A percentile compares a stretch with the other conserved stretches of the same genome.
phyloP scores from a whole-genome alignment of 2,329 filamentous ascomycete species.

The Colletotrichum nymphaeae region DNA sequence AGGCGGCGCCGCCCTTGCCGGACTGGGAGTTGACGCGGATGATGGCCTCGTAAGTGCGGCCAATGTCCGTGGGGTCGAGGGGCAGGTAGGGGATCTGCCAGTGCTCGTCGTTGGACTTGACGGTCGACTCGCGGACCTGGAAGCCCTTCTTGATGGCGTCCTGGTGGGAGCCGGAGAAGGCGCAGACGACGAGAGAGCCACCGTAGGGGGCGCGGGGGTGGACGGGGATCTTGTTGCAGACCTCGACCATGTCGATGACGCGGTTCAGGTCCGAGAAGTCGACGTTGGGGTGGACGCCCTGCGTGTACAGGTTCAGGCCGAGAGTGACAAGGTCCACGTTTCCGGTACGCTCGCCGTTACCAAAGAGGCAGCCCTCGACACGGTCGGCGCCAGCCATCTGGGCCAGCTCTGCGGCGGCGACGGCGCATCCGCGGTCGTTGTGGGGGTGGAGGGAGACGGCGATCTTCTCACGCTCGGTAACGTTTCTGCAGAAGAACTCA shows the following conservation, averaged over 20 bases:
- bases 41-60: slow-evolving; percentile 96
- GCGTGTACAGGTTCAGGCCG: slow-evolving; percentile 93
- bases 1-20: slow-evolving; percentile 94
- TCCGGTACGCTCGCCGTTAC: slow-evolving; percentile 92
- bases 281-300: slow-evolving; percentile 85
- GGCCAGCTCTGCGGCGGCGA: slow-evolving; percentile 89
- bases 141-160: slow-evolving; percentile 97
- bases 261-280: slow-evolving; percentile 91
- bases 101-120: slow-evolving; percentile 69
- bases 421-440: slow-evolving; percentile 91
- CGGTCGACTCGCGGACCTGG: slow-evolving; percentile 73
- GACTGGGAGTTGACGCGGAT: slow-evolving; percentile 98
- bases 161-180: slow-evolving; percentile 92
- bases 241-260: slow-evolving; percentile 90
- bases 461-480: slow-evolving; percentile 86
- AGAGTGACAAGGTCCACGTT: slow-evolving; percentile 96
- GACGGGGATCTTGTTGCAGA: slow-evolving; percentile 93
- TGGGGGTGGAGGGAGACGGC: slow-evolving; percentile 93
- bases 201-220: slow-evolving; percentile 92
- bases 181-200: slow-evolving; percentile 90
- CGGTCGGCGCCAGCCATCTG: slow-evolving; percentile 97
- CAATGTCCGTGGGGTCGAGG: slow-evolving; percentile 93
- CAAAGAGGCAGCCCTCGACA: slow-evolving; percentile 93
- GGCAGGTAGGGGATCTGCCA: slow-evolving; percentile 91
- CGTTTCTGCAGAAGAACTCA: slow-evolving; percentile 91